phyloP scores from a whole-genome alignment of 73 alveolate genomes.

The Urostyla sp. region DNA sequence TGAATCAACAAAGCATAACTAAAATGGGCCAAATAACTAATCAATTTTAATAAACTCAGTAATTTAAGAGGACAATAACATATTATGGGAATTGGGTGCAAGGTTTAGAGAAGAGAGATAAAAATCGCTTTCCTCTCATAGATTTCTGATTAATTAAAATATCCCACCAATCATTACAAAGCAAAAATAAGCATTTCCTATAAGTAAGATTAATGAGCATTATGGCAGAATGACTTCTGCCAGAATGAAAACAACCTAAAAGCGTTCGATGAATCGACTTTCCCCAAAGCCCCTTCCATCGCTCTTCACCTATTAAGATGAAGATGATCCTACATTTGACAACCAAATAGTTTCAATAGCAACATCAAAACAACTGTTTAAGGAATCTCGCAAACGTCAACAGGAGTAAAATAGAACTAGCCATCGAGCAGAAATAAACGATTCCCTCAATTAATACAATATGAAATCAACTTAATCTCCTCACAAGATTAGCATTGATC shows the following conservation, averaged over 20 bases:
- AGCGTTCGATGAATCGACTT: no score
- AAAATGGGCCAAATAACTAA: not conserved
- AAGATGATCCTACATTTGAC: not conserved
- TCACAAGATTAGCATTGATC: constrained; percentile 28
- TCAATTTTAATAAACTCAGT: not conserved
- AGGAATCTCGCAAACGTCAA: not conserved
- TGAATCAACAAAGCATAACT: not conserved
- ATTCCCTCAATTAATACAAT: not conserved
- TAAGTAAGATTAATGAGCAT: not conserved
- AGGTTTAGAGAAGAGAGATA: no score
- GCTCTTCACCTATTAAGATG: constrained; percentile 43
- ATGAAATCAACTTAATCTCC: not conserved
- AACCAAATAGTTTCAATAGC: constrained; percentile 19
- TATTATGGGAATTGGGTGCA: no score
- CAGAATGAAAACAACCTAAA: no score
- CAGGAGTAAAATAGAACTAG: not conserved
- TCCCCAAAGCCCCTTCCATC: constrained; percentile 45
- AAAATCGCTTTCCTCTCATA: no score
- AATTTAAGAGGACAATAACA: not conserved
- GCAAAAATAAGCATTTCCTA: not conserved
- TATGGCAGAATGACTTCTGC: no score
- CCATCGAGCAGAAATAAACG: constrained; percentile 10
- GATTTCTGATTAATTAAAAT: not conserved
- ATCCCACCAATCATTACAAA: not conserved
- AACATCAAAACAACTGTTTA: constrained; percentile 4